Evolutionary conservation across 768 basidiomycete species (phyloP).

Genomic region (Suillus hirtellus): DNA sequence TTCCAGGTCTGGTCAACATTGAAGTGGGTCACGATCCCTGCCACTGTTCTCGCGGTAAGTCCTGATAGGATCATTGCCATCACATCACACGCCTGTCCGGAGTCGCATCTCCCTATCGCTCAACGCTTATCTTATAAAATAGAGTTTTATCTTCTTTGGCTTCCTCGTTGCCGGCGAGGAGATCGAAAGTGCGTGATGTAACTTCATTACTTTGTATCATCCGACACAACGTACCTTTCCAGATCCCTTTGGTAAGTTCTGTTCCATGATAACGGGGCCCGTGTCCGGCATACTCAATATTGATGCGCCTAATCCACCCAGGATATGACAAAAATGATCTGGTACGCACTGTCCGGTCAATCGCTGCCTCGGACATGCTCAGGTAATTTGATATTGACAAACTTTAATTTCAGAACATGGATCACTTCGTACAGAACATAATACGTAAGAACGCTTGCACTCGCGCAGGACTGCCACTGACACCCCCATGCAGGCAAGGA

Average conservation of each 20-base stretch:
- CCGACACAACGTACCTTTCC: neutral
- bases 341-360: constrained; percentile 34
- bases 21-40: constrained; percentile 66
- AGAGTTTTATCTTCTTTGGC: constrained; percentile 73
- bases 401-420: constrained; percentile 48
- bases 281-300: neutral
- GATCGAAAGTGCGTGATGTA: constrained; percentile 58
- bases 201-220: neutral
- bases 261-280: constrained; percentile 2
- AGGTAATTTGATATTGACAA: constrained; percentile 7
- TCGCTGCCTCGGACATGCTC: constrained; percentile 16
- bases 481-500: constrained; percentile 46
- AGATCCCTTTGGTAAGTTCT: constrained; percentile 48
- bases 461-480: constrained; percentile 4
- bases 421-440: constrained; percentile 70
- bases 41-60: constrained; percentile 51
- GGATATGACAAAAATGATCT: constrained; percentile 76
- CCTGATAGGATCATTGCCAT: constrained; percentile 2
- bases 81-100: neutral
- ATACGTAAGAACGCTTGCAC: constrained; percentile 44
- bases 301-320: constrained; percentile 11
- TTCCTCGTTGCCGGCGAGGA: constrained; percentile 75
- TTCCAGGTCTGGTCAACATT: constrained; percentile 61
- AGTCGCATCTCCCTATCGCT: neutral
- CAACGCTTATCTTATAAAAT: constrained; percentile 10